A percentile compares a stretch with the other conserved stretches of the same genome.
Evolutionary conservation across 176 grass and related monocot genomes (phyloP).

Genomic region (Canna indica): DNA sequence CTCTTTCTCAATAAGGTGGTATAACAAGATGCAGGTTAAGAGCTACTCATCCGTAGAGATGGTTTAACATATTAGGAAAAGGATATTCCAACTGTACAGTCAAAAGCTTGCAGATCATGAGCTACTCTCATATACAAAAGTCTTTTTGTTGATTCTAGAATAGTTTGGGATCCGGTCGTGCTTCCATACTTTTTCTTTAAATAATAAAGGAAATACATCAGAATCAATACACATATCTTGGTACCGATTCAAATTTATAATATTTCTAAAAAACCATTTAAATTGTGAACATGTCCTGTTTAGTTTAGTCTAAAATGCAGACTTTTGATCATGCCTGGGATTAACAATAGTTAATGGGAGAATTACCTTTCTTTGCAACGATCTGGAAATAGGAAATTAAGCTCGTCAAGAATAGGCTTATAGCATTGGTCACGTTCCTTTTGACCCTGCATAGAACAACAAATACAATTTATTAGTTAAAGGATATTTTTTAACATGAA

Average conservation of each 20-base stretch:
- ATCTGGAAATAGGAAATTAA: constrained; percentile 75
- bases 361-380: constrained; percentile 44
- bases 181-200: background rate
- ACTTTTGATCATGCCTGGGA: too few species aligned
- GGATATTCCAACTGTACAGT: background rate
- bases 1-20: background rate
- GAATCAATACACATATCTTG: background rate
- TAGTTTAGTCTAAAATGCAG: background rate
- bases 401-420: constrained; percentile 85
- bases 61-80: background rate
- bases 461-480: background rate
- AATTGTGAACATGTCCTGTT: background rate
- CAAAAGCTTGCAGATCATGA: background rate
- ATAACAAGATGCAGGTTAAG: background rate
- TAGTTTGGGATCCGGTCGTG: too few species aligned
- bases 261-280: too few species aligned
- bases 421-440: constrained; percentile 90
- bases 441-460: constrained; percentile 45
- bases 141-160: background rate
- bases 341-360: background rate
- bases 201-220: background rate
- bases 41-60: too few species aligned
- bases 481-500: background rate
- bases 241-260: background rate
- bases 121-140: background rate